Evolutionary conservation across 2,329 filamentous ascomycete genomes (phyloP), one percentile per base, ranked within the genome.

Genomic region (Alternaria angustiovoidea): DNA sequence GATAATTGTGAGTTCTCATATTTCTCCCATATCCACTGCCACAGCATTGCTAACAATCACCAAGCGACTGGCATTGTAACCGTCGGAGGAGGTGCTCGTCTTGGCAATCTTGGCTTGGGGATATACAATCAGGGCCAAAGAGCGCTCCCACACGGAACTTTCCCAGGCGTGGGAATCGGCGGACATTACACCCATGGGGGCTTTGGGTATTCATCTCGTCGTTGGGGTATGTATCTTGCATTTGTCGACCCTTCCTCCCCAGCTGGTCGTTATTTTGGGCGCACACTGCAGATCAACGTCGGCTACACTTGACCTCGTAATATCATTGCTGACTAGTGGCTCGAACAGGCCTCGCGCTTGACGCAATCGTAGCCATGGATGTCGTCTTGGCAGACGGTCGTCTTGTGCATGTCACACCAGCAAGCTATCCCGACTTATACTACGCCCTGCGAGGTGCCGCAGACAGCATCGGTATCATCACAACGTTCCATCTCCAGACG

Each of bases 101-200:
- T 86, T 64, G 57, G 80, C 69, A 74, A 74, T 46, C 36, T 75
- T 8, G 72, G 69, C 7, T 43, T 63, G 18, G 61, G 38, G 6
- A 61, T 74, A 34, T 72, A 60, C 47, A 64, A 71, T 18, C 62
- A 72, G 44, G 68, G 63, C 43, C 67, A 70, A 54, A 60, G 66
- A 26, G 83, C 79, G 1, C 73, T 85, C 5, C 74, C 80, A 26
- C 83, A 85, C 38, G 83, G 83, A 1, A 83, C 82, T 1, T 85
- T 83, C 52, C 81, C 83, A 4, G 82, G 69, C 24, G 70, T 73
- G 36, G 70, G 70, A 11, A 66, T 73, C 20, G 70, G 70, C 9
- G 70, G 70, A 2, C 70, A 72, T 46, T 61, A 59, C 39, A 72
- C 69, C 12, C 70, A 72, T 46, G 70, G 70, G 42, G 70, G 70